Evolutionary conservation across 2,329 filamentous ascomycete species (phyloP).

Genomic region (Berkeleyomyces basicola): DNA sequence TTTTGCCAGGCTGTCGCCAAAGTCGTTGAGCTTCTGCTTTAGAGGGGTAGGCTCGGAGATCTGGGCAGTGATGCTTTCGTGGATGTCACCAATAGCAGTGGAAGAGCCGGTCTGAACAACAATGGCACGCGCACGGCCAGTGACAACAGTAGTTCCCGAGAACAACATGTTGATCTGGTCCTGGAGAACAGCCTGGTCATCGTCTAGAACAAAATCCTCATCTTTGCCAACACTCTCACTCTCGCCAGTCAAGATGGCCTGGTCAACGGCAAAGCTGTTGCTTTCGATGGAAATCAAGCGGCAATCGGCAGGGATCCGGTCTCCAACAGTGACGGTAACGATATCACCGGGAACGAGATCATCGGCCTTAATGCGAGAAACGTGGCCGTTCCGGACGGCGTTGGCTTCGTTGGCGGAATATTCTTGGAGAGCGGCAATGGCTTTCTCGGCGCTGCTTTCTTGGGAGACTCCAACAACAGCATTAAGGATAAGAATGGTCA

Average conservation of each 20-base stretch:
- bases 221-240: slow-evolving; percentile 94
- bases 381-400: slow-evolving; percentile 60
- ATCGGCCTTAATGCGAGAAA: slow-evolving; percentile 81
- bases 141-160: slow-evolving; percentile 93
- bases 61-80: slow-evolving; percentile 94
- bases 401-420: slow-evolving; percentile 98
- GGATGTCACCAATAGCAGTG: slow-evolving; percentile 95
- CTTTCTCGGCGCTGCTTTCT: slow-evolving; percentile 96
- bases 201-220: slow-evolving; percentile 45
- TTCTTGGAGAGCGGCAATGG: slow-evolving; percentile 93
- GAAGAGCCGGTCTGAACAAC: slow-evolving; percentile 78
- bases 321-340: slow-evolving; percentile 72
- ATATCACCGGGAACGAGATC: slow-evolving; percentile 92
- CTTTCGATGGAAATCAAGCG: slow-evolving; percentile 78
- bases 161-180: slow-evolving; percentile 97
- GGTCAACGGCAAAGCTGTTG: slow-evolving; percentile 94
- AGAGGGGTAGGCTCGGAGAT: slow-evolving; percentile 94
- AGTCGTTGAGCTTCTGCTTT: slow-evolving; percentile 98
- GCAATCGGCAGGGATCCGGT: slow-evolving; percentile 90
- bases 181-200: slow-evolving; percentile 81
- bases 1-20: slow-evolving; percentile 89
- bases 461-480: slow-evolving; percentile 95
- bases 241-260: slow-evolving; percentile 92
- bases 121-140: slow-evolving; percentile 76
- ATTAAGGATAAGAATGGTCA: slow-evolving; percentile 93